Evolutionary conservation across 2,329 filamentous ascomycete genomes (phyloP).

Genomic region (Davidsoniella virescens): DNA sequence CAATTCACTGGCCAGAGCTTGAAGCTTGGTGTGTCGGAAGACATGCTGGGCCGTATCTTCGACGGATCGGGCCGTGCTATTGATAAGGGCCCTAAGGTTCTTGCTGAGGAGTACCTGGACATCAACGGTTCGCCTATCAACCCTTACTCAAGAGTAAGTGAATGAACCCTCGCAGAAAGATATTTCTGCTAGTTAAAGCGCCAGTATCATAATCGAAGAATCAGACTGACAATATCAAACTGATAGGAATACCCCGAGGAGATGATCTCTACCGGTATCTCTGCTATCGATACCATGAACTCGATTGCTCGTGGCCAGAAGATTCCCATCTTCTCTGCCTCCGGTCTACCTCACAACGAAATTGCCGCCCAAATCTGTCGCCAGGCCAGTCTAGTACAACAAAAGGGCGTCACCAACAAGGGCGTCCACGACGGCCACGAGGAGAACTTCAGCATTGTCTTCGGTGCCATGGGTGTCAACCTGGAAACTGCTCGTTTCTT

Average conservation of each 20-base stretch:
- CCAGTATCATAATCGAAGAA: neutral
- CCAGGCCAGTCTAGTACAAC: slow-evolving; percentile 81
- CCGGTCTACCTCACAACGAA: slow-evolving; percentile 97
- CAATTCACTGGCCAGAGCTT: slow-evolving; percentile 94
- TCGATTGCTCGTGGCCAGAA: slow-evolving; percentile 97
- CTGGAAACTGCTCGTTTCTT: slow-evolving; percentile 98
- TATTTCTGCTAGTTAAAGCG: neutral
- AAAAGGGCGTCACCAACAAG: slow-evolving; percentile 68
- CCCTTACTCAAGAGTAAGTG: slow-evolving; percentile 77
- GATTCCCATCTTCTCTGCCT: slow-evolving; percentile 97
- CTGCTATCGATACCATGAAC: slow-evolving; percentile 97
- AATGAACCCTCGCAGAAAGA: neutral
- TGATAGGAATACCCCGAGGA: slow-evolving; percentile 89
- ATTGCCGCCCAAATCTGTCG: slow-evolving; percentile 98
- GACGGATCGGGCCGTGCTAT: slow-evolving; percentile 96
- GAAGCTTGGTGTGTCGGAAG: slow-evolving; percentile 97
- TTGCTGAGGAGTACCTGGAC: slow-evolving; percentile 95
- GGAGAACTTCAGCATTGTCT: slow-evolving; percentile 99
- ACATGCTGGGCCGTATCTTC: slow-evolving; percentile 98
- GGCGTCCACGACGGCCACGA: slow-evolving; percentile 91
- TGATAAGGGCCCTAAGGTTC: slow-evolving; percentile 95
- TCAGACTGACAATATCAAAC: neutral
- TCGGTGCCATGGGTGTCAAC: slow-evolving; percentile 99
- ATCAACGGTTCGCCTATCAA: slow-evolving; percentile 99
- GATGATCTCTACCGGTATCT: slow-evolving; percentile 99